phyloP scores from a whole-genome alignment of 2,329 filamentous ascomycete genomes.

The Chaetomium sp. region DNA sequence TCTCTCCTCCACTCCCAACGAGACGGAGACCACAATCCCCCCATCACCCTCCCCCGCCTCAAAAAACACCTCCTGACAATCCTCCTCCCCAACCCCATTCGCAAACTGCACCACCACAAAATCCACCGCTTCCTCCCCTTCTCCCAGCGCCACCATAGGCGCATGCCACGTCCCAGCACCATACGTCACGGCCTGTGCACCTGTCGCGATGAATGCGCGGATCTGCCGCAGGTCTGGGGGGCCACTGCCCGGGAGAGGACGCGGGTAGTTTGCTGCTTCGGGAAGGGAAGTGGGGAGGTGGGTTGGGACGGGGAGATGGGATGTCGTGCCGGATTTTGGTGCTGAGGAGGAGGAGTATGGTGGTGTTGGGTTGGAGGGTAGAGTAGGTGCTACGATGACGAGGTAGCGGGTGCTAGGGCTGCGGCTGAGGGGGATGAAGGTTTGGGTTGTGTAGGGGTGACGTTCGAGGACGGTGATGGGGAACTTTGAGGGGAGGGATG shows the following conservation, averaged over 20 bases:
- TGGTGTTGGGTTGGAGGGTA: conserved; percentile 38
- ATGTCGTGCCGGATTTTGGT: conserved; percentile 18
- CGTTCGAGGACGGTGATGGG: conserved; percentile 72
- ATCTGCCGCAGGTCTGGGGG: conserved; percentile 66
- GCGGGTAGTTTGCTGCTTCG: conserved; percentile 27
- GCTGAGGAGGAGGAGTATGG: neutral
- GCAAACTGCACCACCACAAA: conserved; percentile 88
- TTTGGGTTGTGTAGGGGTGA: conserved; percentile 91
- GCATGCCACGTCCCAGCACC: conserved; percentile 90
- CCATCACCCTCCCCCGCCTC: conserved; percentile 12
- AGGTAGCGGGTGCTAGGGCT: conserved; percentile 52
- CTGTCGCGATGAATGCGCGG: conserved; percentile 71
- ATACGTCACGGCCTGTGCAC: conserved; percentile 83
- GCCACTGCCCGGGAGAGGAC: conserved; percentile 50
- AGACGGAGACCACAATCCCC: too few species aligned
- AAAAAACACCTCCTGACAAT: conserved; percentile 70
- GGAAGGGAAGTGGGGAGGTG: conserved; percentile 17
- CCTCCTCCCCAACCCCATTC: conserved; percentile 74
- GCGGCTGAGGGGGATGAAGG: conserved; percentile 71
- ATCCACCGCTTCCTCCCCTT: conserved; percentile 53
- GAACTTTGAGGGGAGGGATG: conserved; percentile 39
- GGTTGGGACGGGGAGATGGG: conserved; percentile 35
- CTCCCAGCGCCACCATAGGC: conserved; percentile 83
- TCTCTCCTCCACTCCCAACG: too few species aligned
- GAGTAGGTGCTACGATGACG: conserved; percentile 79